Evolutionary conservation across 768 basidiomycete genomes (phyloP), one percentile per base, ranked within the genome.

Genomic region (Calocybe cyanea): DNA sequence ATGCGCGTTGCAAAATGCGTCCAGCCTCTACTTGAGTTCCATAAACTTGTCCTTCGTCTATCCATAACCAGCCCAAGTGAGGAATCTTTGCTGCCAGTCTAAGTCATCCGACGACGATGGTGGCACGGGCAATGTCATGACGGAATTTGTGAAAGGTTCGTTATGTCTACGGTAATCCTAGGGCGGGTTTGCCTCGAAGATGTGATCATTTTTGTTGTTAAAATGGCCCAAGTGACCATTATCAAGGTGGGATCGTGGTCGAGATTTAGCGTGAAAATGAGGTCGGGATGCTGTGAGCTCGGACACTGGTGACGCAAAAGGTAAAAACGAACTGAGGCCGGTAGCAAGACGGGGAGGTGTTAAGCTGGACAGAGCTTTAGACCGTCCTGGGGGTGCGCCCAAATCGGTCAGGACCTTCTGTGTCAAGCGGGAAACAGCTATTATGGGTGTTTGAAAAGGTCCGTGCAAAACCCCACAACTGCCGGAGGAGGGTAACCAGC

Each of bases 331-430:
- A 39, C 56, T 49, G 19, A 61, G 51, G 42, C 58, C 56, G 25
- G 57, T 43, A 3, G 65, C 56, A 20, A 50, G 43, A 19, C 25
- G 5, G 25, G 64, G 57, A 4, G 83, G 77, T 2, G 77, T 73
- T 5, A 87, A 86, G 52, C 85, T 87, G 17, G 89, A 90, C 1
- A 86, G 85, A 2, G 81, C 75, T 44, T 86, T 82, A 24, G 69
- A 65, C 10, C 82, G 80, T 38, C 73, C 65, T 10, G 72, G 61
- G n/a, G 3, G 68, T 63, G 35, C 69, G 69, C 19, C 67, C 65
- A 59, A 72, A 83, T 3, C 71, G 53, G 31, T 63, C 61, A 14
- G 77, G 67, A 23, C 76, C 72, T 37, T 83, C 76, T 0, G 77
- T 72, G 55, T 91, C 88, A 52, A 91, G 85, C 3, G 80, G 79